phyloP scores from a whole-genome alignment of 2,329 filamentous ascomycete genomes.

The Didymosphaeria variabile region DNA sequence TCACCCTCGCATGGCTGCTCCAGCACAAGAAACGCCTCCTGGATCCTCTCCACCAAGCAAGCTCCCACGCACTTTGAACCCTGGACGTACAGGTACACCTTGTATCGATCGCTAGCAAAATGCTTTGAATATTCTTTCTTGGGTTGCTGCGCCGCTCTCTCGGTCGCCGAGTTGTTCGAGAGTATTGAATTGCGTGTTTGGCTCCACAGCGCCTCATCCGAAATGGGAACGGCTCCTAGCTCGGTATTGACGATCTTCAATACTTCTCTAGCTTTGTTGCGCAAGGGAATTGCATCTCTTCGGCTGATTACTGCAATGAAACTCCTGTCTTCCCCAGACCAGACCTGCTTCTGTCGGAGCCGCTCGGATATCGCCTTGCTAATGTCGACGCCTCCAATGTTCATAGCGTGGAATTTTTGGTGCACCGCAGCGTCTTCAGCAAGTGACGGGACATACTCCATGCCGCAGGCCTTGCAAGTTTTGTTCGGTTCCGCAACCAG shows the following conservation, averaged over 20 bases:
- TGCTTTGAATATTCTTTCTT: slow-evolving; percentile 31
- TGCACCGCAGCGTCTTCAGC: slow-evolving; percentile 69
- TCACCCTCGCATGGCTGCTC: slow-evolving; percentile 19
- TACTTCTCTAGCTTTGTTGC: slow-evolving; percentile 62
- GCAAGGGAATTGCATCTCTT: slow-evolving; percentile 61
- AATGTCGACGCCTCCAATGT: slow-evolving; percentile 68
- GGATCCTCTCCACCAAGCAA: slow-evolving; percentile 69
- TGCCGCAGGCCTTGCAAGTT: slow-evolving; percentile 68
- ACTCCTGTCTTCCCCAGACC: slow-evolving; percentile 55
- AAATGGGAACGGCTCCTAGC: slow-evolving; percentile 67
- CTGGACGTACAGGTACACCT: slow-evolving; percentile 69
- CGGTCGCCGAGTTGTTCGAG: slow-evolving; percentile 13
- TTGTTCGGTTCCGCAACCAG: slow-evolving; percentile 64
- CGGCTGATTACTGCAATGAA: slow-evolving; percentile 67
- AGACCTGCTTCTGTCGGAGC: slow-evolving; percentile 61
- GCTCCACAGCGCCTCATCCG: slow-evolving; percentile 66
- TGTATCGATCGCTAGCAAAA: slow-evolving; percentile 60
- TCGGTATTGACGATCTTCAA: slow-evolving; percentile 71
- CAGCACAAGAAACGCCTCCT: slow-evolving; percentile 63
- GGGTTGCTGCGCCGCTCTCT: slow-evolving; percentile 40
- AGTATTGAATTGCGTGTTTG: slow-evolving; percentile 44
- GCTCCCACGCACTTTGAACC: slow-evolving; percentile 69
- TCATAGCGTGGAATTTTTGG: slow-evolving; percentile 70
- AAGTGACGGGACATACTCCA: slow-evolving; percentile 72
- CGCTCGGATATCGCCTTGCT: slow-evolving; percentile 65